Evolutionary conservation across 176 grass and related monocot genomes (phyloP), one percentile per base, ranked within the genome.

Genomic region (Aegilops tauschii): DNA sequence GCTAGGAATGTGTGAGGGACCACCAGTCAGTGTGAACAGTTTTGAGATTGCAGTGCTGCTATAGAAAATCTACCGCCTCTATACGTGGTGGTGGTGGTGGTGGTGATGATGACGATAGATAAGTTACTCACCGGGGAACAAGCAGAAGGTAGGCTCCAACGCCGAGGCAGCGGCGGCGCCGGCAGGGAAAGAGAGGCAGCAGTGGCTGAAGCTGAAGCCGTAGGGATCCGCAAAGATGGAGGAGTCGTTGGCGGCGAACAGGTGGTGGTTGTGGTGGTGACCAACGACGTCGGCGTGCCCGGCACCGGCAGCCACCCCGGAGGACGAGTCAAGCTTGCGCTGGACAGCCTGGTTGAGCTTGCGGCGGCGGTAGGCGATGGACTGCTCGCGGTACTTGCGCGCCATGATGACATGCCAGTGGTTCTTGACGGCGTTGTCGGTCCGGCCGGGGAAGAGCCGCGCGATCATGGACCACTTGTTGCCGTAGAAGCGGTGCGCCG

Each of bases 371-470:
- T 92, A 95, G 1, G 91, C 91, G 27, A 85, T 88, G 32, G 93
- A 92, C 69, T 95, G 90, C 88, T 96, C 97, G 18, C 97, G 87
- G 69, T 94, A 90, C 88, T 99, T 99, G 71, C 94, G 93, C 50
- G 94, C 97, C 97, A 96, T 96, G 92, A 99, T 90, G 76, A 96
- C 94, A 52, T 96, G 97, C 94, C 97, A 98, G 84, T 98, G 97
- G 85, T 96, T 98, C 92, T 98, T 98, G 68, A 98, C 88, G 34
- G 92, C 90, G 85, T 96, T 96, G 87, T 96, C 97, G 2, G 97
- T 98, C 40, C 97, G 89, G 2, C 97, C 97, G 5, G 97, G 97
- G 88, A 98, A 96, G 42, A 98, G 89, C 3, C 92, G 82, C 23
- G 93, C 92, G 83, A 98, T 98, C 88, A 96, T 86, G n/a, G 97